Conservation (phyloP, 2,329 filamentous ascomycete species). For the Chaetothyriales sp. region DNA sequence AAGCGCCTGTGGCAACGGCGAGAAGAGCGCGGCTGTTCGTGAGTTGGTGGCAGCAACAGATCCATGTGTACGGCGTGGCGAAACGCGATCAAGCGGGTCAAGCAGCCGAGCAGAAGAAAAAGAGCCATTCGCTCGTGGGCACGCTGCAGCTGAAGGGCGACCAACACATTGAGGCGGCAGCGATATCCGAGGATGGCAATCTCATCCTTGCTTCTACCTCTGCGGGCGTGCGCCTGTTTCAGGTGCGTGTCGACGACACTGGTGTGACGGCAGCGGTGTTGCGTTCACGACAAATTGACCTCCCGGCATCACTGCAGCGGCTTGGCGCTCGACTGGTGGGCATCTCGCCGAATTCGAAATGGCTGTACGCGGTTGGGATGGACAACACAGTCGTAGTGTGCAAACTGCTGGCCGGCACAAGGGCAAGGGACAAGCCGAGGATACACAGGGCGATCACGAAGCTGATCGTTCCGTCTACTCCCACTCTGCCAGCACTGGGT, state of each 20-base stretch:
- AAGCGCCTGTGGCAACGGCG: slow-evolving; percentile 59
- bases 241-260: slow-evolving; percentile 30
- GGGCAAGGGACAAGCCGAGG: slow-evolving; percentile 30
- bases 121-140: slow-evolving; percentile 12
- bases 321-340: slow-evolving; percentile 54
- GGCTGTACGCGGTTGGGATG: slow-evolving; percentile 41
- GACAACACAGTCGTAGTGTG: slow-evolving; percentile 46
- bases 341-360: slow-evolving; percentile 35
- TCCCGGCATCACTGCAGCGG: slow-evolving; percentile 44
- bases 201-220: slow-evolving; percentile 64
- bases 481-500: slow-evolving; percentile 28
- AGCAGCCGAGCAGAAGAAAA: not conserved
- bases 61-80: slow-evolving; percentile 60
- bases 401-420: slow-evolving; percentile 26
- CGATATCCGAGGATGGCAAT: slow-evolving; percentile 57
- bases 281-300: slow-evolving; percentile 53
- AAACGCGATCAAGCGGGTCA: slow-evolving; percentile 2
- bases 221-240: slow-evolving; percentile 64
- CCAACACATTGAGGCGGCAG: slow-evolving; percentile 65
- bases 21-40: slow-evolving; percentile 61
- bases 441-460: slow-evolving; percentile 32
- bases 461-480: slow-evolving; percentile 28
- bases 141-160: slow-evolving; percentile 42
- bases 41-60: slow-evolving; percentile 83
- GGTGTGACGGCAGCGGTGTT: slow-evolving; percentile 2